Evolutionary conservation across 1,139 yeast genomes (phyloP).

Genomic region (Geotrichum siamense): DNA sequence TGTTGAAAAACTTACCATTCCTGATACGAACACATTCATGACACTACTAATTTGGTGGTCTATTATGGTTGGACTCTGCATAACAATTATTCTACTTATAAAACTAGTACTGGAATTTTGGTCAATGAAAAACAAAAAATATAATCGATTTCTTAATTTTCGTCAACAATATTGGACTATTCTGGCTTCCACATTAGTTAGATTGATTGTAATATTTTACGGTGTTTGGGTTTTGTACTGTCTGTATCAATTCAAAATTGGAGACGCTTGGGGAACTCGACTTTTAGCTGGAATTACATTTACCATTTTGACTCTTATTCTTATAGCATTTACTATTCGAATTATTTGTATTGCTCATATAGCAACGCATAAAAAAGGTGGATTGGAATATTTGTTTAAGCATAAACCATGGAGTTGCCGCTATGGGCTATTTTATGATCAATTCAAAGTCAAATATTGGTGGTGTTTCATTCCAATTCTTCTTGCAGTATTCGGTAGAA

Average conservation of each 20-base stretch:
- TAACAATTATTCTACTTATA: conserved; percentile 23
- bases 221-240: conserved; percentile 33
- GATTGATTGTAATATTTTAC: conserved; percentile 29
- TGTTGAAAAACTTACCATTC: conserved; percentile 30
- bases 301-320: conserved; percentile 26
- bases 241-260: conserved; percentile 31
- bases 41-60: conserved; percentile 33
- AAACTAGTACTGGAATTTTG: conserved; percentile 27
- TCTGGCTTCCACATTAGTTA: conserved; percentile 25
- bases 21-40: conserved; percentile 32
- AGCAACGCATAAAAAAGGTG: conserved; percentile 25
- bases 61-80: conserved; percentile 26
- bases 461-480: conserved; percentile 32
- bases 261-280: conserved; percentile 32
- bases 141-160: conserved; percentile 24
- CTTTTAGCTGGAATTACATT: conserved; percentile 32
- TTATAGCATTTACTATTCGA: conserved; percentile 25
- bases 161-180: conserved; percentile 25
- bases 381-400: conserved; percentile 26
- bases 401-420: conserved; percentile 32
- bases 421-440: conserved; percentile 34
- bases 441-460: conserved; percentile 31
- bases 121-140: conserved; percentile 16
- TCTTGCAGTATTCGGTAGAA: conserved; percentile 28
- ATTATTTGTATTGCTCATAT: conserved; percentile 26